These are phyloP conservation scores for Discostella stelligeroides DNA, from an alignment of 108 stramenopile species.

Conservation along the genomic window DNA sequence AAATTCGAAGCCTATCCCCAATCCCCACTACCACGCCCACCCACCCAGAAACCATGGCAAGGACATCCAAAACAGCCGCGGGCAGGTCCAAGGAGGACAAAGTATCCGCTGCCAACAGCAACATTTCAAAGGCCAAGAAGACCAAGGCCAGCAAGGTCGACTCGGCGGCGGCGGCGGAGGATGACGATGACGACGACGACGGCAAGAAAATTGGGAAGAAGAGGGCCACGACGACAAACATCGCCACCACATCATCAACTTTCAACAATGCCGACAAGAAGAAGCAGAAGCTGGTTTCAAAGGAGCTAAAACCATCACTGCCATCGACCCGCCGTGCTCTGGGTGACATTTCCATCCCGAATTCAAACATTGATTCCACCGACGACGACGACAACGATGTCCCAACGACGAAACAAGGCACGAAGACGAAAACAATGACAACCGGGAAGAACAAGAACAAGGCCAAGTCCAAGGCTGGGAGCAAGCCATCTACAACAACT, in stretches of 20 bases:
- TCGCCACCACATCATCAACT: no score
- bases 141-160: background rate
- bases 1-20: no score
- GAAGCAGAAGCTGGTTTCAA: background rate
- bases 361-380: background rate
- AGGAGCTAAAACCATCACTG: no score
- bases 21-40: background rate
- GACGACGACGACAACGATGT: constrained; percentile 8
- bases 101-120: background rate
- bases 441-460: no score
- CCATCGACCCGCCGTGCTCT: background rate
- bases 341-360: background rate
- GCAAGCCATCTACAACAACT: background rate
- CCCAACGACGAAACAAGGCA: background rate
- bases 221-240: no score
- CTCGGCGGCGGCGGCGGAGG: background rate
- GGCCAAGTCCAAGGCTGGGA: no score
- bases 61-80: background rate
- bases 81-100: constrained; percentile 11
- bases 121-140: background rate
- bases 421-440: constrained; percentile 2
- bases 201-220: no score
- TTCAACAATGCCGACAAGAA: no score
- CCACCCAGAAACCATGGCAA: constrained; percentile 11
- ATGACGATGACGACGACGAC: no score